A percentile compares a stretch with the other conserved stretches of the same genome.
phyloP scores from a whole-genome alignment of 306 rosid genomes.

The Fragaria vesca region DNA sequence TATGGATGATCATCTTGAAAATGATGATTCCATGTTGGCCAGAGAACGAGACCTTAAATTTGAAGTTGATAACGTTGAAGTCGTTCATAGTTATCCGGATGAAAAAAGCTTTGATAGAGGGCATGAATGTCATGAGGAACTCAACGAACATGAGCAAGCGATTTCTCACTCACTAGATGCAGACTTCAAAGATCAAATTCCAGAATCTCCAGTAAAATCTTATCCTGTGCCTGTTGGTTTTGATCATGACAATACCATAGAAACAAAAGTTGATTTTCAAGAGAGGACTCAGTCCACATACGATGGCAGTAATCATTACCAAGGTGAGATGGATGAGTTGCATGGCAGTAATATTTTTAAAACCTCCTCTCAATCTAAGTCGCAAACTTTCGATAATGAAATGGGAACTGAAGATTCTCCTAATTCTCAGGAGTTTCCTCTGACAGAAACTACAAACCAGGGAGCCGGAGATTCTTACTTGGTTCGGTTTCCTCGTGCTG shows the following conservation, averaged over 20 bases:
- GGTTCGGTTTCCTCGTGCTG: background rate
- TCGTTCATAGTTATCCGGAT: background rate
- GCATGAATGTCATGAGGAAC: background rate
- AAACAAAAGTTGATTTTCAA: background rate
- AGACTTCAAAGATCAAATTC: background rate
- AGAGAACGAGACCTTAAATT: background rate
- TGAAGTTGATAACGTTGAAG: background rate
- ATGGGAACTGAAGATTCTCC: conserved; percentile 16
- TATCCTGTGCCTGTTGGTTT: background rate
- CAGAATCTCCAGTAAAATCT: background rate
- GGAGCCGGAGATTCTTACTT: background rate
- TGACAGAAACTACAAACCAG: background rate
- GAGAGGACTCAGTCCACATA: background rate
- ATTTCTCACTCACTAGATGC: background rate
- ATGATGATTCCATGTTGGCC: conserved; percentile 6
- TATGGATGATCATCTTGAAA: background rate
- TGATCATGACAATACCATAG: background rate
- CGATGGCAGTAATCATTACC: background rate
- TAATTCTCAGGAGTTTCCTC: background rate
- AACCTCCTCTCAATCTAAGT: conserved; percentile 3
- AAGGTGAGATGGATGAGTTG: conserved; percentile 26
- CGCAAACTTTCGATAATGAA: background rate
- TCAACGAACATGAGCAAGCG: background rate
- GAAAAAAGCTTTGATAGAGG: background rate
- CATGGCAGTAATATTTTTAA: conserved; percentile 3